phyloP scores from a whole-genome alignment of 306 rosid genomes.

The Glycine soja region DNA sequence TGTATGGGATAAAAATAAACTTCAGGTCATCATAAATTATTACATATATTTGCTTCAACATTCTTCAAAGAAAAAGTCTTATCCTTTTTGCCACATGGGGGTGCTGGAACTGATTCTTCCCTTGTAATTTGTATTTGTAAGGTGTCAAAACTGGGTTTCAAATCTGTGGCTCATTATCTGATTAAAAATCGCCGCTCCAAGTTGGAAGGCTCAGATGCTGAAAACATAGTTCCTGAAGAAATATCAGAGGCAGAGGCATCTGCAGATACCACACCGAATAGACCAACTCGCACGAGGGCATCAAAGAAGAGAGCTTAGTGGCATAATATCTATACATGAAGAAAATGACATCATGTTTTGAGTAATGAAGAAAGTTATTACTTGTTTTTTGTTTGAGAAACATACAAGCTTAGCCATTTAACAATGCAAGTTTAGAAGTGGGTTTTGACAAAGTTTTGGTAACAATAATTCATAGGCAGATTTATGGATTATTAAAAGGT shows the following conservation, averaged over 20 bases:
- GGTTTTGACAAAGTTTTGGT: constrained; percentile 26
- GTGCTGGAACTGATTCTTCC: constrained; percentile 38
- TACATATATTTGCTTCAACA: constrained; percentile 21
- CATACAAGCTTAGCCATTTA: constrained; percentile 26
- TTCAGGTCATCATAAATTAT: neutral
- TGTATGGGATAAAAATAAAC: neutral
- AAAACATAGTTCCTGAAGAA: constrained; percentile 20
- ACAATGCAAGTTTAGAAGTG: constrained; percentile 6
- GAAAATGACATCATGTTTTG: constrained; percentile 26
- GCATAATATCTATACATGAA: neutral
- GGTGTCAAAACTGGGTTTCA: constrained; percentile 56
- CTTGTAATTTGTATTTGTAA: constrained; percentile 32
- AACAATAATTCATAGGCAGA: neutral
- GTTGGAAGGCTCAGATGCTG: constrained; percentile 41
- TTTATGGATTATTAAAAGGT: neutral
- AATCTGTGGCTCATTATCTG: constrained; percentile 66
- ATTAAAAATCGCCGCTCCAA: constrained; percentile 43
- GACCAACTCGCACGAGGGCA: neutral
- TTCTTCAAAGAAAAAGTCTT: constrained; percentile 1
- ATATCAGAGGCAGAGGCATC: constrained; percentile 1
- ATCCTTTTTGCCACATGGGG: neutral
- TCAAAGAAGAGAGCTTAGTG: constrained; percentile 17
- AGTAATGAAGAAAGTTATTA: neutral
- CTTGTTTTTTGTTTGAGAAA: constrained; percentile 12
- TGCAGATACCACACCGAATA: neutral